phyloP scores from a whole-genome alignment of 2,329 filamentous ascomycete genomes.

The Arthrobotrys musiformis region DNA sequence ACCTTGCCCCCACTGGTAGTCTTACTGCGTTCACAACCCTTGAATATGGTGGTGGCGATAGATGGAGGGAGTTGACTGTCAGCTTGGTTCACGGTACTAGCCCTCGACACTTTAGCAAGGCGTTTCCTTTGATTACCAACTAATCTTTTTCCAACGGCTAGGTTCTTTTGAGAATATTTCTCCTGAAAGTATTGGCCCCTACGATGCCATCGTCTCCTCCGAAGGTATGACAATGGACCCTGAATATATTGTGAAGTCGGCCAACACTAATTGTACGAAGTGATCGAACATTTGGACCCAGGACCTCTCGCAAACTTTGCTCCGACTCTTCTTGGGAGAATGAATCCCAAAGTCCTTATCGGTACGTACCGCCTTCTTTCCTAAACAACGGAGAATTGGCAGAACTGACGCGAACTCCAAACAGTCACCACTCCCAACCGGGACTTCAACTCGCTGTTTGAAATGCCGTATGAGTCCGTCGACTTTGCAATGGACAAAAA shows the following conservation, averaged over 20 bases:
- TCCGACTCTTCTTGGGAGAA: constrained; percentile 56
- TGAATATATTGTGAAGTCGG: constrained; percentile 14
- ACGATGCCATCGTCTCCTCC: constrained; percentile 58
- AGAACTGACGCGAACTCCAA: neutral
- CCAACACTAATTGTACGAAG: constrained; percentile 30
- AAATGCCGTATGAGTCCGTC: constrained; percentile 56
- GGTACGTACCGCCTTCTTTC: constrained; percentile 1
- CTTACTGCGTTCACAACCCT: constrained; percentile 53
- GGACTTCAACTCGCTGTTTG: constrained; percentile 59
- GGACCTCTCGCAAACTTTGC: constrained; percentile 57
- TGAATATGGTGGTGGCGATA: constrained; percentile 43
- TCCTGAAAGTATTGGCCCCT: constrained; percentile 47
- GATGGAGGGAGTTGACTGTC: constrained; percentile 58
- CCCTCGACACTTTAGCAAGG: neutral
- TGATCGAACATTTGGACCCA: constrained; percentile 59
- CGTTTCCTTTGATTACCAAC: neutral
- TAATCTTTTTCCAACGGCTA: neutral
- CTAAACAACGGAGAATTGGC: neutral
- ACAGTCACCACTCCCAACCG: constrained; percentile 59
- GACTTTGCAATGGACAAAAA: constrained; percentile 16
- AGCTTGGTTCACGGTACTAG: constrained; percentile 57
- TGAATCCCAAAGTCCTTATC: constrained; percentile 56
- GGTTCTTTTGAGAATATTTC: constrained; percentile 57
- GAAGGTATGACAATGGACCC: constrained; percentile 53
- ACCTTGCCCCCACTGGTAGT: constrained; percentile 33